Evolutionary conservation across 495 filamentous ascomycete species (phyloP).

Genomic region (Letharia columbiana): DNA sequence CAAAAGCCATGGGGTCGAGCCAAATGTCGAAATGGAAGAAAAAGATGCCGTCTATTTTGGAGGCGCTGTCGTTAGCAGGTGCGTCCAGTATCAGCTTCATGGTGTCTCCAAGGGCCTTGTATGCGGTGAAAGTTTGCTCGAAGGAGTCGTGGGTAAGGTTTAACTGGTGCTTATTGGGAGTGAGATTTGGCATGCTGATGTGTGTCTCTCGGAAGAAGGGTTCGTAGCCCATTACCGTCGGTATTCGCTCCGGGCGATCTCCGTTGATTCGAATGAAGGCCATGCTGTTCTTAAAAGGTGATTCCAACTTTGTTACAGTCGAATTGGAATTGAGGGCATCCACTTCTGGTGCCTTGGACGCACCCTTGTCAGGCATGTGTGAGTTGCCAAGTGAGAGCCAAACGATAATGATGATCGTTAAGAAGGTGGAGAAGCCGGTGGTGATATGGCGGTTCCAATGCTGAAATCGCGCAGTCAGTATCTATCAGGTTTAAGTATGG

Average conservation of each 20-base stretch:
- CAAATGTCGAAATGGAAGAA: slow-evolving; percentile 28
- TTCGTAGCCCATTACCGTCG: slow-evolving; percentile 19
- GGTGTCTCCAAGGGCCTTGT: slow-evolving; percentile 22
- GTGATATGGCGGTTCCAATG: not conserved
- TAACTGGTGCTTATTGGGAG: slow-evolving; percentile 4
- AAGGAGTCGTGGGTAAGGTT: slow-evolving; percentile 25
- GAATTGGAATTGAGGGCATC: not conserved
- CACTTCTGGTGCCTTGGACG: not conserved
- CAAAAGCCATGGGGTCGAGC: slow-evolving; percentile 24
- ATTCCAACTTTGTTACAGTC: slow-evolving; percentile 4
- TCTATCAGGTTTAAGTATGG: not conserved
- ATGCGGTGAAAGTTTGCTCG: slow-evolving; percentile 12
- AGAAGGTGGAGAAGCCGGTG: not conserved
- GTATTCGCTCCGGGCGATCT: slow-evolving; percentile 19
- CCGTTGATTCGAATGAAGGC: slow-evolving; percentile 25
- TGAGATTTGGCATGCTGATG: slow-evolving; percentile 20
- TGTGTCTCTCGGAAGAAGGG: slow-evolving; percentile 27
- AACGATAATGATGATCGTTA: slow-evolving; percentile 18
- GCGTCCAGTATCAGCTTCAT: slow-evolving; percentile 25
- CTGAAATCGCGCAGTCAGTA: not conserved
- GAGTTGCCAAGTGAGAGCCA: slow-evolving; percentile 13
- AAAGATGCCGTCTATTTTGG: slow-evolving; percentile 21
- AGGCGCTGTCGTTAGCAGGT: slow-evolving; percentile 8
- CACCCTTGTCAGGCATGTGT: slow-evolving; percentile 9
- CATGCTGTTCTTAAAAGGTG: slow-evolving; percentile 26